Evolutionary conservation across 2,329 filamentous ascomycete species (phyloP).

Genomic region (Orbilia oligospora): DNA sequence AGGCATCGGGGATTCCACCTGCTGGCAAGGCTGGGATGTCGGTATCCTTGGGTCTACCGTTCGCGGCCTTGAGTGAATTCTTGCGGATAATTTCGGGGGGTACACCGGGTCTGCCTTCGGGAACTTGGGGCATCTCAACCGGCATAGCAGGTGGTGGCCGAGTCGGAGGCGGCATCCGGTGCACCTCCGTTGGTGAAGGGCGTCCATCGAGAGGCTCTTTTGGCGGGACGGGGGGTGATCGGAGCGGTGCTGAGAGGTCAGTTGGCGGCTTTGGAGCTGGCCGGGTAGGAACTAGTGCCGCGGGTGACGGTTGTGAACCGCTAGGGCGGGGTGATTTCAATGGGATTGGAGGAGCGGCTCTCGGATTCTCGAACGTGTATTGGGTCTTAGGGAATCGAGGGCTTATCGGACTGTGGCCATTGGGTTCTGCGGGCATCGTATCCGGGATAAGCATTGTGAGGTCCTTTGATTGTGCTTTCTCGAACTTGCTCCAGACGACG

Average conservation of each 20-base stretch:
- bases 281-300: slow-evolving; percentile 79
- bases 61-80: slow-evolving; percentile 60
- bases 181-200: slow-evolving; percentile 38
- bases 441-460: slow-evolving; percentile 67
- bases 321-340: slow-evolving; percentile 69
- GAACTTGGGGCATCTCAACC: slow-evolving; percentile 20
- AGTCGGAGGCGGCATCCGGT: slow-evolving; percentile 54
- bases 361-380: slow-evolving; percentile 92
- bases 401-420: slow-evolving; percentile 60
- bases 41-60: slow-evolving; percentile 58
- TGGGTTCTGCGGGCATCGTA: slow-evolving; percentile 63
- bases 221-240: slow-evolving; percentile 73
- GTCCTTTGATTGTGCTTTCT: slow-evolving; percentile 77
- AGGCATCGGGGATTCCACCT: slow-evolving; percentile 27
- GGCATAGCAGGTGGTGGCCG: slow-evolving; percentile 46
- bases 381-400: slow-evolving; percentile 51
- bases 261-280: slow-evolving; percentile 90
- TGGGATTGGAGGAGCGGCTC: slow-evolving; percentile 91
- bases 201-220: slow-evolving; percentile 65
- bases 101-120: slow-evolving; percentile 51
- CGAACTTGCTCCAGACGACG: slow-evolving; percentile 95
- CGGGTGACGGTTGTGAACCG: slow-evolving; percentile 66
- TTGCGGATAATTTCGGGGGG: slow-evolving; percentile 54
- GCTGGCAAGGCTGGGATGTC: slow-evolving; percentile 48
- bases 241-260: slow-evolving; percentile 67